Conservation (phyloP, 1,139 yeast genomes). For the Blastobotrys serpentis region DNA sequence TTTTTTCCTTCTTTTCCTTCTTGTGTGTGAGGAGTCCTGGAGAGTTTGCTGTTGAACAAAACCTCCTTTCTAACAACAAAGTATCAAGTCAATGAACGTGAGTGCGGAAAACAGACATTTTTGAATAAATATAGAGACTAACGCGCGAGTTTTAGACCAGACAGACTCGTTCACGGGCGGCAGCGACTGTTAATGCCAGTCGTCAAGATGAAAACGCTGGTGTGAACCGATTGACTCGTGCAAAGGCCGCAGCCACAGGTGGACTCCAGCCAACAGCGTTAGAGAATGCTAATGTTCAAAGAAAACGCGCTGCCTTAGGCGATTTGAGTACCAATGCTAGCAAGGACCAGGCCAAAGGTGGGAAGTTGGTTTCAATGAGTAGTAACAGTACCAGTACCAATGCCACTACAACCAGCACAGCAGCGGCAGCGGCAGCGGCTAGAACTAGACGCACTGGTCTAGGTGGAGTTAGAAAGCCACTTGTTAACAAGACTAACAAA, state of each 20-base stretch:
- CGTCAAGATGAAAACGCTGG: conserved; percentile 20
- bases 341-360: conserved; percentile 11
- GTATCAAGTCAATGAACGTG: conserved; percentile 6
- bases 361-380: conserved; percentile 7
- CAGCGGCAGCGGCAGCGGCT: conserved; percentile 10
- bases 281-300: conserved; percentile 12
- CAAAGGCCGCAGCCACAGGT: conserved; percentile 19
- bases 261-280: conserved; percentile 8
- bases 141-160: conserved; percentile 12
- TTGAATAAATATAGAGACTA: conserved; percentile 10
- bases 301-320: conserved; percentile 21
- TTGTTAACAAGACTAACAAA: conserved; percentile 13
- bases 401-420: conserved; percentile 8
- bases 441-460: conserved; percentile 1
- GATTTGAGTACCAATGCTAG: conserved; percentile 19
- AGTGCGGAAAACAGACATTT: background rate
- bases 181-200: conserved; percentile 10
- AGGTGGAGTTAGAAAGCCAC: conserved; percentile 12
- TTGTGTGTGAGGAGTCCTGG: too few relatives aligned
- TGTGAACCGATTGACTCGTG: conserved; percentile 17
- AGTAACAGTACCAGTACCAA: conserved; percentile 2
- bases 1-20: conserved; percentile 2
- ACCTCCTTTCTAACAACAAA: background rate
- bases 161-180: conserved; percentile 18
- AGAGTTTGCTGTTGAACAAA: too few relatives aligned